phyloP scores from a whole-genome alignment of 2,329 filamentous ascomycete species.

The Metarhizium robertsii region DNA sequence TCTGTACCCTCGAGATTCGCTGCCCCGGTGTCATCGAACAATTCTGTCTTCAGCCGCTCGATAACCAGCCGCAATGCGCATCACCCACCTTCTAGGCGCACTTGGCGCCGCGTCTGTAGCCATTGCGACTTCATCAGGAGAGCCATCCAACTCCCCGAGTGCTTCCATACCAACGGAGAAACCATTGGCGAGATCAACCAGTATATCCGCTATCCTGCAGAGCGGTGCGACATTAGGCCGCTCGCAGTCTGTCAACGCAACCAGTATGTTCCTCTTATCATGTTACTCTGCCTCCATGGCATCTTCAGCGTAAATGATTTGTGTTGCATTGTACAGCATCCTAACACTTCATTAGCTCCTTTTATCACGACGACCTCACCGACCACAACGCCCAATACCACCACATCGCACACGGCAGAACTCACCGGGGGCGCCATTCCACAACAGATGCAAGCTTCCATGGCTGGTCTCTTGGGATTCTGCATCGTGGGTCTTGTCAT shows the following conservation, averaged over 20 bases:
- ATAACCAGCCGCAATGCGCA: slow-evolving; percentile 9
- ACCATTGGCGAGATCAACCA: neutral
- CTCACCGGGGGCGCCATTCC: slow-evolving; percentile 23
- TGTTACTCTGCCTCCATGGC: neutral
- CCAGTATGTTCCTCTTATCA: slow-evolving; percentile 1
- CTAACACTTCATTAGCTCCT: slow-evolving; percentile 7
- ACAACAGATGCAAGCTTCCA: slow-evolving; percentile 23
- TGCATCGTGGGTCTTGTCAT: slow-evolving; percentile 27
- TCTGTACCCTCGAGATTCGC: neutral
- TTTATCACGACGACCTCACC: slow-evolving; percentile 2
- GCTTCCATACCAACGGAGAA: neutral
- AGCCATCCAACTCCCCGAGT: neutral
- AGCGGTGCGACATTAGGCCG: neutral
- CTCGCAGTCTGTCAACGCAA: neutral
- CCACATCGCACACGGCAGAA: slow-evolving; percentile 16
- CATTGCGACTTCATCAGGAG: slow-evolving; percentile 6
- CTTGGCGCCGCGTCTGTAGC: slow-evolving; percentile 9
- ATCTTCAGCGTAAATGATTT: neutral
- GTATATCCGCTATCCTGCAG: neutral
- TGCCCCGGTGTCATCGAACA: no score
- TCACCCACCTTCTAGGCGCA: slow-evolving; percentile 8
- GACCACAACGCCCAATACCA: slow-evolving; percentile 16
- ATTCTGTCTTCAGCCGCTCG: neutral
- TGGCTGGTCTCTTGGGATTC: slow-evolving; percentile 26
- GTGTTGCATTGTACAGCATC: neutral